Conservation (phyloP, 768 basidiomycete species). For the Lactarius hengduanensis region DNA sequence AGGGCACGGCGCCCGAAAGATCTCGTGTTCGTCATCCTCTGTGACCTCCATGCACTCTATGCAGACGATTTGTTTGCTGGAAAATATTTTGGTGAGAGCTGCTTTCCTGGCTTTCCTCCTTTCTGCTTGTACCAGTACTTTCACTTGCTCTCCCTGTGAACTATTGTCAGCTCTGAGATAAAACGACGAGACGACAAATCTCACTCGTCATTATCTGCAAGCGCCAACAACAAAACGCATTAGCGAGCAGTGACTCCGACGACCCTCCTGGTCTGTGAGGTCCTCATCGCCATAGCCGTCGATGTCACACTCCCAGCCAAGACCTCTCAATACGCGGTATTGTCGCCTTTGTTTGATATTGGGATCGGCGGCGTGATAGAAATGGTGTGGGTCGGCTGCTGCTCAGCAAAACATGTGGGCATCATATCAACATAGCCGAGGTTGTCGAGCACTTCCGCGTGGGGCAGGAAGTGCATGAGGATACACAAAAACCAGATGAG, state of each 20-base stretch:
- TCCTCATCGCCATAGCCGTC: too few relatives aligned
- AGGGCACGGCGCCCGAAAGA: conserved; percentile 34
- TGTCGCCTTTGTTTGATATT: too few relatives aligned
- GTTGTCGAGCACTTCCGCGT: too few relatives aligned
- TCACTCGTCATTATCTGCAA: conserved; percentile 43
- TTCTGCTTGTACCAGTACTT: conserved; percentile 41
- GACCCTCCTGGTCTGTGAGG: too few relatives aligned
- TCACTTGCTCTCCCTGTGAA: conserved; percentile 18
- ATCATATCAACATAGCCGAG: too few relatives aligned
- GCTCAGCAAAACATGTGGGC: too few relatives aligned
- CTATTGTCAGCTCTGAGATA: not conserved
- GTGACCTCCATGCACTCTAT: conserved; percentile 45
- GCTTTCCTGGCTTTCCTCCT: conserved; percentile 26
- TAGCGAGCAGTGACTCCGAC: not conserved
- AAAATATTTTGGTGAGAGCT: conserved; percentile 42
- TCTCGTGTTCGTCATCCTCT: conserved; percentile 34
- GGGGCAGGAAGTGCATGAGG: too few relatives aligned
- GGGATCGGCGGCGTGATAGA: too few relatives aligned
- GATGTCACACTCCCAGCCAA: too few relatives aligned
- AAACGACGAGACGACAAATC: conserved; percentile 10
- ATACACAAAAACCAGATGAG: too few relatives aligned
- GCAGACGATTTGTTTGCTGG: conserved; percentile 48
- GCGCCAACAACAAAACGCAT: not conserved
- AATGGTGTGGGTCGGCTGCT: too few relatives aligned
- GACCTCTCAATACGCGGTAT: too few relatives aligned